A percentile compares a stretch with the other conserved stretches of the same genome.
Conservation (phyloP, 352 stramenopile genomes). For the Phytophthora citrophthora region DNA sequence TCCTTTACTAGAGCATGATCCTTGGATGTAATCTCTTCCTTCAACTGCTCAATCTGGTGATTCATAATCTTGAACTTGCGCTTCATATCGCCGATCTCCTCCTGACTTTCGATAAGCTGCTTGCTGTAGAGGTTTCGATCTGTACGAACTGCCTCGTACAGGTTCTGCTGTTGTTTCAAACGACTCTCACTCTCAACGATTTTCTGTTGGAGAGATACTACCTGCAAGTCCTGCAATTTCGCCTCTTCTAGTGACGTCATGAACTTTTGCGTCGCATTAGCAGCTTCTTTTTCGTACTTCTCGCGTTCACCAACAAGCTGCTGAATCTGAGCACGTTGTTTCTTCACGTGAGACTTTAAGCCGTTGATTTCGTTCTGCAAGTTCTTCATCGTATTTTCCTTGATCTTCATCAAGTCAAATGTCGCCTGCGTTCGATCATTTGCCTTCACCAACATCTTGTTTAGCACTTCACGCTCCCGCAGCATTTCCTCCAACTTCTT, state of each 20-base stretch:
- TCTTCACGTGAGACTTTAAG: conserved; percentile 83
- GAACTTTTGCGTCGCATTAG: conserved; percentile 80
- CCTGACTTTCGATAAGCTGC: conserved; percentile 92
- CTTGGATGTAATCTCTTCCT: conserved; percentile 94
- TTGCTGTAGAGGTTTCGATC: conserved; percentile 95
- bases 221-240: conserved; percentile 79
- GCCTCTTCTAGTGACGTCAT: conserved; percentile 83
- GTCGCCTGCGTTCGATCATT: conserved; percentile 80
- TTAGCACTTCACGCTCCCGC: conserved; percentile 81
- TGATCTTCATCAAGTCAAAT: conserved; percentile 92
- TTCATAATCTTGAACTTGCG: conserved; percentile 93
- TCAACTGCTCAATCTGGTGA: conserved; percentile 92
- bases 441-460: conserved; percentile 90
- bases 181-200: conserved; percentile 75
- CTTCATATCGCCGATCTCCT: conserved; percentile 91
- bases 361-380: conserved; percentile 90
- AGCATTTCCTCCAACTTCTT: conserved; percentile 87
- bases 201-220: conserved; percentile 78
- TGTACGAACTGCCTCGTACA: conserved; percentile 92
- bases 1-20: conserved; percentile 93
- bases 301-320: conserved; percentile 86
- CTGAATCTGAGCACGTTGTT: conserved; percentile 81
- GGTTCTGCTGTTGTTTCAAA: conserved; percentile 94
- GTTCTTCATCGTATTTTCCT: conserved; percentile 92
- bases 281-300: conserved; percentile 89